Percentiles rank a stretch among this genome's conserved stretches.
These are phyloP conservation scores for Rhamnella rubrinervis DNA, from an alignment of 331 rosid genomes.

Conservation along the genomic window DNA sequence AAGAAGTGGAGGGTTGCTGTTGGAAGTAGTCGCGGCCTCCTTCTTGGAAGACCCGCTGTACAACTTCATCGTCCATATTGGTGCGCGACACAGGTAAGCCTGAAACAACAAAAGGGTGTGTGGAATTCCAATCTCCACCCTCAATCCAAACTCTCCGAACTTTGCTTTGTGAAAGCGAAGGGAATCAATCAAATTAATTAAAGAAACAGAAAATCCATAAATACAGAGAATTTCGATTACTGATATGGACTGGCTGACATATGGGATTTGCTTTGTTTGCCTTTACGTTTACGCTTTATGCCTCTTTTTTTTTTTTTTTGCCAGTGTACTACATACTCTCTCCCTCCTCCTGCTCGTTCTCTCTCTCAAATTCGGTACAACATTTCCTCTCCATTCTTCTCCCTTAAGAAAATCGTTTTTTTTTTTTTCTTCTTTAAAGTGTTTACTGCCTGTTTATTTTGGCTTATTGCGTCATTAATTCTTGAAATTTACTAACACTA, in stretches of 20 bases:
- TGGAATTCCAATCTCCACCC: slow-evolving; percentile 13
- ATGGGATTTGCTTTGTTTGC: background rate
- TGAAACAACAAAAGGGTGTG: background rate
- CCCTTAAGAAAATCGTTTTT: background rate
- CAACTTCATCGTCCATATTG: slow-evolving; percentile 89
- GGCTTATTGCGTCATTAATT: no score
- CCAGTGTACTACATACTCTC: background rate
- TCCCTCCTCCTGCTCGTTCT: background rate
- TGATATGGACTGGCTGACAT: background rate
- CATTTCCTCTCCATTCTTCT: background rate
- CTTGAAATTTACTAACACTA: no score
- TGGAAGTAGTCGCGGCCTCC: slow-evolving; percentile 96
- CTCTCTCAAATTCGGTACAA: background rate
- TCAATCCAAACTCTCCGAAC: background rate
- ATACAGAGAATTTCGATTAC: background rate
- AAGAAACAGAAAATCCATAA: background rate
- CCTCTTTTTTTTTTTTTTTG: background rate
- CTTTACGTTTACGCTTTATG: background rate
- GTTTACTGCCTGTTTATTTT: no score
- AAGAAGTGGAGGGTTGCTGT: slow-evolving; percentile 87
- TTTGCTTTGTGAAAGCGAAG: background rate
- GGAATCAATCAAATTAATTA: background rate
- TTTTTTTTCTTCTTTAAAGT: background rate
- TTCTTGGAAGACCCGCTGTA: slow-evolving; percentile 92
- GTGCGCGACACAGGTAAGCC: background rate